Evolutionary conservation across 352 stramenopile genomes (phyloP), one percentile per base, ranked within the genome.

Genomic region (Phytophthora fragariae): DNA sequence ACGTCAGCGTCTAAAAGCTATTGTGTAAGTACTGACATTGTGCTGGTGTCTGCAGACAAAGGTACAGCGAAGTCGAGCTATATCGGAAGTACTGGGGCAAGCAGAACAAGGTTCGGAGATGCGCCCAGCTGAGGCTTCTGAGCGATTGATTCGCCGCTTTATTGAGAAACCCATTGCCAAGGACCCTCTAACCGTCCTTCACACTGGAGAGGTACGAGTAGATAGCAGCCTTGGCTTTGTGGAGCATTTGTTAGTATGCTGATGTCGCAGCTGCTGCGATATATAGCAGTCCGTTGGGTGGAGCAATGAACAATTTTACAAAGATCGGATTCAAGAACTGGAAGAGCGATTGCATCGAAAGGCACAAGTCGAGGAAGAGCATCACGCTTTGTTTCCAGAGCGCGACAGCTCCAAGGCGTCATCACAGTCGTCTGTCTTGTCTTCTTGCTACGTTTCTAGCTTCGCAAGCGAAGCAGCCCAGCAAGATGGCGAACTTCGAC

Each of bases 311-410:
- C 54, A 46, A 8, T 74, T 69, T 19, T 73, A 83, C 19, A 58
- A 76, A 53, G 35, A 65, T 0, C 64, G 68, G 19, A 76, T 81
- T 21, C 61, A 59, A 60, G 65, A 75, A n/a, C 60, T 84, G 7
- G 71, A 84, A 75, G 57, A 76, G 17, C 67, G 62, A 9, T 21
- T 84, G 8, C 66, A 80, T 24, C 67, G 55, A 54, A 75, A 64
- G 53, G 14, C 60, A 19, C 75, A 83, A 57, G 49, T 57, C 60
- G 70, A 72, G 53, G 72, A 86, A 55, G 76, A 83, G 37, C 74
- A 75, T 3, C 72, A 33, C 50, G 49, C 63, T 53, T 54, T 79
- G 21, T 77, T 82, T 50, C 60, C 65, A 37, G 60, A 65, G 41
- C 50, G 57, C 19, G 49, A n/a, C 14, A 53, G 55, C 41, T 66